These are phyloP conservation scores for Acephala macrosclerotiorum DNA, from an alignment of 2,329 filamentous ascomycete species.

Conservation along the genomic window DNA sequence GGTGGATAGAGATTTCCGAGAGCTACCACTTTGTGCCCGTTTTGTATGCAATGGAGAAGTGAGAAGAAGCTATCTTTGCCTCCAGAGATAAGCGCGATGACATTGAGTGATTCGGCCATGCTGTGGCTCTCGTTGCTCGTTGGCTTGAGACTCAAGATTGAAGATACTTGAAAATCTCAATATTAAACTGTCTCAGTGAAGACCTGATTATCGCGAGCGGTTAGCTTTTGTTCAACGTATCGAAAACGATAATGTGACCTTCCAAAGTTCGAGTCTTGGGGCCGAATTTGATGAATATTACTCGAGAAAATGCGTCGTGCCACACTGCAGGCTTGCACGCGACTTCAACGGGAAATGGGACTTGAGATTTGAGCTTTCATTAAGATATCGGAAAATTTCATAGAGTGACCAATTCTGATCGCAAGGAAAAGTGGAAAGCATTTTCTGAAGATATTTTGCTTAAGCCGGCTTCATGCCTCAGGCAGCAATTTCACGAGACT, in stretches of 20 bases:
- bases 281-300: no score
- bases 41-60: slow-evolving; percentile 84
- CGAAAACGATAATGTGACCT: no score
- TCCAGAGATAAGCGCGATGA: slow-evolving; percentile 92
- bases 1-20: slow-evolving; percentile 85
- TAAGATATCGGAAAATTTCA: no score
- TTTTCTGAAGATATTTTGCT: not conserved
- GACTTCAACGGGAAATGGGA: no score
- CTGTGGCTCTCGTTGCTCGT: slow-evolving; percentile 14
- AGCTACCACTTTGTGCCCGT: slow-evolving; percentile 86
- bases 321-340: no score
- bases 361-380: no score
- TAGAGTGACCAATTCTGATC: not conserved
- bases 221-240: no score
- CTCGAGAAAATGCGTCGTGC: no score
- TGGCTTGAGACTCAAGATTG: not conserved
- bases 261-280: no score
- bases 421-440: not conserved
- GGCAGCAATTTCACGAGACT: not conserved
- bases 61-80: slow-evolving; percentile 98
- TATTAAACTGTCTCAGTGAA: no score
- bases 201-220: no score
- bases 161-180: no score
- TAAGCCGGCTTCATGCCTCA: not conserved
- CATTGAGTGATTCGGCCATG: slow-evolving; percentile 66